Conservation (phyloP, 1,284 basidiomycete species). For the Trametes pubescens region DNA sequence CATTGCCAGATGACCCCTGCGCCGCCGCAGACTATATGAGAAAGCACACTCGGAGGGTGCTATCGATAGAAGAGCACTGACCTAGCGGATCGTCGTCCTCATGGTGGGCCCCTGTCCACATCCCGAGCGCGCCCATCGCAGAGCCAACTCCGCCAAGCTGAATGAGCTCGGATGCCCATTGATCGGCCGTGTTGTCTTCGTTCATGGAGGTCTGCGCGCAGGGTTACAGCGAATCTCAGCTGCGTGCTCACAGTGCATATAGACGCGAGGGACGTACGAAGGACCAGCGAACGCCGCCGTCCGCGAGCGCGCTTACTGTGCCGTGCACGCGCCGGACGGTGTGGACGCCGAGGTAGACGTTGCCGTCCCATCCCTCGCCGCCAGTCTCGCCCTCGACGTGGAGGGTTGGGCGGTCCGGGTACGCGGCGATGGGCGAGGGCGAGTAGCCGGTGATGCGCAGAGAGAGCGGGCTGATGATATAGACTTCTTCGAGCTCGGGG, state of each 20-base stretch:
- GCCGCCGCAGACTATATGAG: neutral
- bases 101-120: conserved; percentile 67
- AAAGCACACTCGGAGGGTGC: too few species aligned
- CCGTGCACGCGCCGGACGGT: conserved; percentile 49
- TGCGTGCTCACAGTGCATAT: neutral
- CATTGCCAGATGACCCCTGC: conserved; percentile 32
- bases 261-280: conserved; percentile 47
- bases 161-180: conserved; percentile 64
- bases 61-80: too few species aligned
- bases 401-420: conserved; percentile 55
- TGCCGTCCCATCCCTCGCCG: conserved; percentile 47
- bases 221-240: neutral
- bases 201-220: conserved; percentile 22
- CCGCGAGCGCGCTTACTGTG: conserved; percentile 57
- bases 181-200: conserved; percentile 33
- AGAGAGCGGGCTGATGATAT: conserved; percentile 60
- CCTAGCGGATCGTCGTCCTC: conserved; percentile 43
- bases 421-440: conserved; percentile 44
- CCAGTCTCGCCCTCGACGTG: conserved; percentile 55
- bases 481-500: conserved; percentile 53
- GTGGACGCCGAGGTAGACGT: conserved; percentile 20
- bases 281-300: conserved; percentile 62
- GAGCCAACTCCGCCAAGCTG: conserved; percentile 64
- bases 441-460: conserved; percentile 56
- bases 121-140: conserved; percentile 59